Evolutionary conservation across 2,329 filamentous ascomycete species (phyloP).

Genomic region (Nemania serpens): DNA sequence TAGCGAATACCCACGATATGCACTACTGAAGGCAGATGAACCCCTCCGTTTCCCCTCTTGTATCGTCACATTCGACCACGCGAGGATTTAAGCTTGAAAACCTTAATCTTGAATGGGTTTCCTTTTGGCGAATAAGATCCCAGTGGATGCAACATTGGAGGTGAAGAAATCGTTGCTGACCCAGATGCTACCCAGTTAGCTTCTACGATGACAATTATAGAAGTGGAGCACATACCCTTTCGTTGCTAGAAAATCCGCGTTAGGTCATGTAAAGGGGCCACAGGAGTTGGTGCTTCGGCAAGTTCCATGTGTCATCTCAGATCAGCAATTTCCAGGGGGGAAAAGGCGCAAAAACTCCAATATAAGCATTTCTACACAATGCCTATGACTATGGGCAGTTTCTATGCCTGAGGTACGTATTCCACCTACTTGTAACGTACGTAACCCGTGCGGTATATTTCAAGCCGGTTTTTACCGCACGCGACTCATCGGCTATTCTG

Average conservation of each 20-base stretch:
- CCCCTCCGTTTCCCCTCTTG: neutral
- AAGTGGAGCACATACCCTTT: slow-evolving; percentile 11
- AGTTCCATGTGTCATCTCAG: neutral
- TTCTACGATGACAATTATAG: slow-evolving; percentile 24
- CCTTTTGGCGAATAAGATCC: slow-evolving; percentile 22
- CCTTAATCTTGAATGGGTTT: slow-evolving; percentile 20
- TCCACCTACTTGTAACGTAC: no score
- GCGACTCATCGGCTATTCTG: neutral
- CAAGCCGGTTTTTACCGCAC: no score
- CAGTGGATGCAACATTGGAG: slow-evolving; percentile 18
- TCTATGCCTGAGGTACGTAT: no score
- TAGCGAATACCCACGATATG: neutral
- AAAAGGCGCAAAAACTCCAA: no score
- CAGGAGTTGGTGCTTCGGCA: slow-evolving; percentile 13
- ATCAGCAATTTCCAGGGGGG: no score
- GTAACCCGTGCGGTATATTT: no score
- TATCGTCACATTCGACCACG: slow-evolving; percentile 10
- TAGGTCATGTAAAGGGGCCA: neutral
- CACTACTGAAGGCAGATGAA: neutral
- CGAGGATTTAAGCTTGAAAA: slow-evolving; percentile 26
- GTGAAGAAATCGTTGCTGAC: slow-evolving; percentile 19
- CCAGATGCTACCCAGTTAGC: slow-evolving; percentile 10
- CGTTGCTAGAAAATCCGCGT: slow-evolving; percentile 12
- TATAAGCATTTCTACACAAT: no score
- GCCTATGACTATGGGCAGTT: no score